Conservation (phyloP, 306 rosid genomes). For the Comarum palustre region DNA sequence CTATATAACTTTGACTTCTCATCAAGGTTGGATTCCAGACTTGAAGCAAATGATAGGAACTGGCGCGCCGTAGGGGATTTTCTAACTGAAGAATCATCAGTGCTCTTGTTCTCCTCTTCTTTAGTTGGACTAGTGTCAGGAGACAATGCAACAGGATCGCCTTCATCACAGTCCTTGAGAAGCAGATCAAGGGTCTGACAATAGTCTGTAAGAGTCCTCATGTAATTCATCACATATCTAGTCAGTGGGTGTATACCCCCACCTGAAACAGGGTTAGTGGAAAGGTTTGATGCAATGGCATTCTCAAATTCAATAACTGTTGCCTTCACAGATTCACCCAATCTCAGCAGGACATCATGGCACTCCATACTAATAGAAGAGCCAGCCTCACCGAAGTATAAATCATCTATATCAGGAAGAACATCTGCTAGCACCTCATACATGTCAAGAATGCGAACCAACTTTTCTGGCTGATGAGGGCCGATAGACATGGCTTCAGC, state of each 20-base stretch:
- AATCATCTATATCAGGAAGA: slow-evolving; percentile 57
- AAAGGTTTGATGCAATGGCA: slow-evolving; percentile 66
- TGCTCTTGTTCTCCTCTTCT: slow-evolving; percentile 43
- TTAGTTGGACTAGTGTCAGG: slow-evolving; percentile 55
- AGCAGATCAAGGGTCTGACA: slow-evolving; percentile 59
- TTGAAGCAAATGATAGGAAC: slow-evolving; percentile 53
- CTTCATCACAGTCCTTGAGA: slow-evolving; percentile 51
- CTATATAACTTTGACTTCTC: slow-evolving; percentile 62
- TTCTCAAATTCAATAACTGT: slow-evolving; percentile 66
- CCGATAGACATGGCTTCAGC: slow-evolving; percentile 90
- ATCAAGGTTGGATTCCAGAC: slow-evolving; percentile 71
- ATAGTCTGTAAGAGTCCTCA: slow-evolving; percentile 67
- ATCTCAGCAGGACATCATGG: slow-evolving; percentile 64
- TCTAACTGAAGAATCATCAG: slow-evolving; percentile 32
- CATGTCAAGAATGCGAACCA: slow-evolving; percentile 82
- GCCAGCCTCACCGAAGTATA: slow-evolving; percentile 65
- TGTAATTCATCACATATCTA: slow-evolving; percentile 83
- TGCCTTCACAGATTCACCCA: slow-evolving; percentile 66
- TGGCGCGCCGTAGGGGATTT: slow-evolving; percentile 56
- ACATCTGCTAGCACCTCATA: slow-evolving; percentile 77
- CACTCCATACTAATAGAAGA: slow-evolving; percentile 61
- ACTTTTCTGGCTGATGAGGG: slow-evolving; percentile 82
- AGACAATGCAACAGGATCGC: slow-evolving; percentile 36
- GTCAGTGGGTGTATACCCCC: slow-evolving; percentile 88
- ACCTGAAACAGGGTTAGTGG: slow-evolving; percentile 57